These are phyloP conservation scores for Aspergillus kassunensis DNA, from an alignment of 495 filamentous ascomycete genomes.

Conservation along the genomic window DNA sequence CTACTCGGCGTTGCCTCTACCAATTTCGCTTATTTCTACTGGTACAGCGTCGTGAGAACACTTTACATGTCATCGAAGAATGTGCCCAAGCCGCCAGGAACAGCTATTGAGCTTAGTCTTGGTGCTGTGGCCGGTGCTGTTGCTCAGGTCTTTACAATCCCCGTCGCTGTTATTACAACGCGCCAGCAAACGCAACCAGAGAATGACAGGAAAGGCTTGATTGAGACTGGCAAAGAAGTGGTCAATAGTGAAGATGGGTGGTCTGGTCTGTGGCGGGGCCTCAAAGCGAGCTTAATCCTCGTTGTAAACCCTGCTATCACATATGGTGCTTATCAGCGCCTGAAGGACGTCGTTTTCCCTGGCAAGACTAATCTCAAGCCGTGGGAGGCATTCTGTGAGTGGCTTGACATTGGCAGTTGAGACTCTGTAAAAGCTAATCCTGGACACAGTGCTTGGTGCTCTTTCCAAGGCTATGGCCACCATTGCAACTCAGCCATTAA, in stretches of 20 bases:
- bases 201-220: conserved; percentile 75
- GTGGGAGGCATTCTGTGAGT: conserved; percentile 88
- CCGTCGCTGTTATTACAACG: conserved; percentile 91
- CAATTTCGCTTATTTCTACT: conserved; percentile 99
- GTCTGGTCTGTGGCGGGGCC: conserved; percentile 84
- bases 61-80: conserved; percentile 71
- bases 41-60: conserved; percentile 86
- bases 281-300: conserved; percentile 94
- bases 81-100: conserved; percentile 64
- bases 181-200: conserved; percentile 91
- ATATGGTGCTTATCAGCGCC: conserved; percentile 92
- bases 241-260: conserved; percentile 86
- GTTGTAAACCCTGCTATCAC: conserved; percentile 98
- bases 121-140: conserved; percentile 87
- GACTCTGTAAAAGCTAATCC: conserved; percentile 14
- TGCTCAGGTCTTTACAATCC: conserved; percentile 94
- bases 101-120: conserved; percentile 77
- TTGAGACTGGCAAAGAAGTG: conserved; percentile 88
- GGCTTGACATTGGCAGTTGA: not conserved
- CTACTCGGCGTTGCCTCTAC: conserved; percentile 91
- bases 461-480: conserved; percentile 92
- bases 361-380: conserved; percentile 72
- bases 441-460: conserved; percentile 71
- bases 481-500: conserved; percentile 88
- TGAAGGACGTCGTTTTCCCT: conserved; percentile 75